A percentile compares a stretch with the other conserved stretches of the same genome.
Evolutionary conservation across 176 grass and related monocot species (phyloP).

Genomic region (Calamus simplicifolius): DNA sequence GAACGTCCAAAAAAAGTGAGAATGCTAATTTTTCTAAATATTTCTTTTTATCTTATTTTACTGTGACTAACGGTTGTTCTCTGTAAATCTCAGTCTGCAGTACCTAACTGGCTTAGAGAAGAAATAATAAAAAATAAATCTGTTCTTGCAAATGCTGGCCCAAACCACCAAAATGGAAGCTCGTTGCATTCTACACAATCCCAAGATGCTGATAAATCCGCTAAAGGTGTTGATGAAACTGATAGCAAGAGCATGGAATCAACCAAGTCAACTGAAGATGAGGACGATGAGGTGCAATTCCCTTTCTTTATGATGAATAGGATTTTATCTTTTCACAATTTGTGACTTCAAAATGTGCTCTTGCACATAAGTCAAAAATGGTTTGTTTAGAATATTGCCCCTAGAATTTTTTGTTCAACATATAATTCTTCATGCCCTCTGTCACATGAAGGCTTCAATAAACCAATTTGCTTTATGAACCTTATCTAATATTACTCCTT

Average conservation of each 20-base stretch:
- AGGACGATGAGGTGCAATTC: conserved; percentile 56
- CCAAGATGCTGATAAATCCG: conserved; percentile 40
- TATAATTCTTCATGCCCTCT: no score
- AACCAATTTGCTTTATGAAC: no score
- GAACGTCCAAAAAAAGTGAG: conserved; percentile 84
- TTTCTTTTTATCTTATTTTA: conserved; percentile 20
- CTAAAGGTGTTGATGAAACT: conserved; percentile 40
- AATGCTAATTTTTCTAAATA: conserved; percentile 1
- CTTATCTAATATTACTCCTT: no score
- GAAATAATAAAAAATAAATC: conserved; percentile 96
- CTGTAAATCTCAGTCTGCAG: conserved; percentile 49
- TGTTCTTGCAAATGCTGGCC: conserved; percentile 22
- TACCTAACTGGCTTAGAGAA: conserved; percentile 95
- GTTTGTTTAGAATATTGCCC: no score
- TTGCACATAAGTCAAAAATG: no score
- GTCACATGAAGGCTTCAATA: no score
- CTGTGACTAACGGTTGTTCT: background rate
- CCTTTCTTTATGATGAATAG: no score
- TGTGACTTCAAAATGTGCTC: no score
- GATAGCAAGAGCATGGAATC: conserved; percentile 64
- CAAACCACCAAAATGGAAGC: conserved; percentile 20
- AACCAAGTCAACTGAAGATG: conserved; percentile 54
- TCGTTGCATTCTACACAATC: conserved; percentile 37
- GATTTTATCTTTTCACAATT: no score
- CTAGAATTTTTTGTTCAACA: no score